Evolutionary conservation across 495 filamentous ascomycete genomes (phyloP).

Genomic region (Trypethelium eluteriae): DNA sequence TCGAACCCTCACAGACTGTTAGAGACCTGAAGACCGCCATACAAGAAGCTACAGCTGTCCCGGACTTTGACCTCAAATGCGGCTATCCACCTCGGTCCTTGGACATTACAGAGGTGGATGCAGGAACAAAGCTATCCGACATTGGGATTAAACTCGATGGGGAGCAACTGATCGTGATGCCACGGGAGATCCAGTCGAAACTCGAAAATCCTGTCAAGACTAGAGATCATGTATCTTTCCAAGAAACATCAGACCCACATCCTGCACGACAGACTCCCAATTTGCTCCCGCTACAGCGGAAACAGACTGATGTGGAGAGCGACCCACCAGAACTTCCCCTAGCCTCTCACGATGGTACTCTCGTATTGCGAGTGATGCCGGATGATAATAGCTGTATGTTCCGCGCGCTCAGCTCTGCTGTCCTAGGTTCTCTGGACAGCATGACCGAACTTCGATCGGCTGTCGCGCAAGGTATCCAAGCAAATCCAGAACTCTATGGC

Average conservation of each 20-base stretch:
- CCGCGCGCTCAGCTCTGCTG: constrained; percentile 72
- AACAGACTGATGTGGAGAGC: constrained; percentile 33
- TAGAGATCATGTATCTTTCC: not conserved
- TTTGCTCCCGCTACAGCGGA: constrained; percentile 36
- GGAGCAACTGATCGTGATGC: constrained; percentile 67
- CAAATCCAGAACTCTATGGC: constrained; percentile 60
- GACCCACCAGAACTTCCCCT: constrained; percentile 68
- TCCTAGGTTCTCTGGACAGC: constrained; percentile 62
- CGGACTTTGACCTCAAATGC: constrained; percentile 68
- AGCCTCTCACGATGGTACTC: constrained; percentile 51
- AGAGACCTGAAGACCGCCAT: constrained; percentile 53
- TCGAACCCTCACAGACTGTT: constrained; percentile 59
- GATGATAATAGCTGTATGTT: constrained; percentile 97
- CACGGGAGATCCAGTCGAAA: constrained; percentile 38
- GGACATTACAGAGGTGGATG: constrained; percentile 45
- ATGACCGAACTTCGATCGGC: constrained; percentile 72
- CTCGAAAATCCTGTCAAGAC: constrained; percentile 22
- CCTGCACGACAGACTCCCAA: constrained; percentile 26
- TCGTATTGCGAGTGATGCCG: constrained; percentile 89
- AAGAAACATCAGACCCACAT: constrained; percentile 18
- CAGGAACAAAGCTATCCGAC: constrained; percentile 44
- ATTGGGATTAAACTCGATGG: constrained; percentile 65
- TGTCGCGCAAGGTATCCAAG: constrained; percentile 71
- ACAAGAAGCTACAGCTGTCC: constrained; percentile 45
- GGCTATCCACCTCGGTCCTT: constrained; percentile 77